A percentile compares a stretch with the other conserved stretches of the same genome.
Conservation (phyloP, 2,329 filamentous ascomycete species). For the Trichothecium sympodiale region DNA sequence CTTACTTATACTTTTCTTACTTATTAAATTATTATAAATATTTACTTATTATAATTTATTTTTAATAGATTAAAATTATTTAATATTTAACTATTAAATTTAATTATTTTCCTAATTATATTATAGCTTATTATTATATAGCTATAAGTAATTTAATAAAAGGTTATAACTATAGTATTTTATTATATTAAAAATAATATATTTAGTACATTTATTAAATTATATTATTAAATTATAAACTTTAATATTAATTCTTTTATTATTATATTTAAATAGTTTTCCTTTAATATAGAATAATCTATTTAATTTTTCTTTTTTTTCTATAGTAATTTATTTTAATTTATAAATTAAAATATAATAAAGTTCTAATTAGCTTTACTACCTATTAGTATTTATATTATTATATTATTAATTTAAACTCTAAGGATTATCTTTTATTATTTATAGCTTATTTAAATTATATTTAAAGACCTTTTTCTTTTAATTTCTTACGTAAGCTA, state of each 20-base stretch:
- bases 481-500: too few species aligned
- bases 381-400: too few species aligned
- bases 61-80: not conserved
- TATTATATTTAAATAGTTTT: conserved; percentile 1
- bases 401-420: conserved; percentile 1
- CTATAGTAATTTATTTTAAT: conserved; percentile 1
- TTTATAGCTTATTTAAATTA: conserved; percentile 1
- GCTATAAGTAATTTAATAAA: too few species aligned
- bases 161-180: too few species aligned
- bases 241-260: too few species aligned
- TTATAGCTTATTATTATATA: too few species aligned
- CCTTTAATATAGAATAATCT: not conserved
- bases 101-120: too few species aligned
- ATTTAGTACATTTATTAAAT: not conserved
- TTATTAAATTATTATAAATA: not conserved
- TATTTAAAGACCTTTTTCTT: not conserved
- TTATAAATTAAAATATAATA: conserved; percentile 1
- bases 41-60: not conserved
- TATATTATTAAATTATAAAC: too few species aligned
- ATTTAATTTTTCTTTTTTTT: not conserved
- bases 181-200: conserved; percentile 2
- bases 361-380: too few species aligned
- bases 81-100: too few species aligned
- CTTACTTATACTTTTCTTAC: not conserved
- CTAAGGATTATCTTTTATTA: not conserved